phyloP scores from a whole-genome alignment of 345 rosid genomes.

The Eucalyptus sp. region DNA sequence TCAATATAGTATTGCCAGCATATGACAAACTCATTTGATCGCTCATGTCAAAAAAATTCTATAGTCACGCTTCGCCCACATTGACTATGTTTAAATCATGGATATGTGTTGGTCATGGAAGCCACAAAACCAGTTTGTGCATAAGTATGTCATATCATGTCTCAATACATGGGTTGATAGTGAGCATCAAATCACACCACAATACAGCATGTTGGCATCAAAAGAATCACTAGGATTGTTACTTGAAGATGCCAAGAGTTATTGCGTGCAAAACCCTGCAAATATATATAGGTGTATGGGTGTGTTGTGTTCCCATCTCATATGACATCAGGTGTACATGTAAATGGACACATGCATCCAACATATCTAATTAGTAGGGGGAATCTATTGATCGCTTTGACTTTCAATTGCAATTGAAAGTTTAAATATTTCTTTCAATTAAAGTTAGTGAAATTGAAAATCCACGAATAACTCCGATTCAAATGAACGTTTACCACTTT shows the following conservation, averaged over 20 bases:
- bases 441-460: too few relatives aligned
- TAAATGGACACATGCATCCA: not conserved
- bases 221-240: not conserved
- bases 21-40: too few relatives aligned
- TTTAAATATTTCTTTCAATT: not conserved
- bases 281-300: not conserved
- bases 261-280: too few relatives aligned
- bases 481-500: not conserved
- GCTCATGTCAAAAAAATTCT: not conserved
- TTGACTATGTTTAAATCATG: not conserved
- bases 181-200: not conserved
- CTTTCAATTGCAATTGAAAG: not conserved
- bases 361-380: not conserved
- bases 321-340: fast-evolving
- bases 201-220: not conserved
- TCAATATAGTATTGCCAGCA: not conserved
- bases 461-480: not conserved
- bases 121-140: not conserved
- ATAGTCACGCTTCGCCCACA: not conserved
- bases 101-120: too few relatives aligned
- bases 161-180: not conserved
- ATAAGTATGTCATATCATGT: not conserved
- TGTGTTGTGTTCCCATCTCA: not conserved
- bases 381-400: too few relatives aligned
- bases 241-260: too few relatives aligned